A percentile compares a stretch with the other conserved stretches of the same genome.
These are phyloP conservation scores for Spencermartinsiella europaea DNA, from an alignment of 805 yeast species.

Conservation along the genomic window DNA sequence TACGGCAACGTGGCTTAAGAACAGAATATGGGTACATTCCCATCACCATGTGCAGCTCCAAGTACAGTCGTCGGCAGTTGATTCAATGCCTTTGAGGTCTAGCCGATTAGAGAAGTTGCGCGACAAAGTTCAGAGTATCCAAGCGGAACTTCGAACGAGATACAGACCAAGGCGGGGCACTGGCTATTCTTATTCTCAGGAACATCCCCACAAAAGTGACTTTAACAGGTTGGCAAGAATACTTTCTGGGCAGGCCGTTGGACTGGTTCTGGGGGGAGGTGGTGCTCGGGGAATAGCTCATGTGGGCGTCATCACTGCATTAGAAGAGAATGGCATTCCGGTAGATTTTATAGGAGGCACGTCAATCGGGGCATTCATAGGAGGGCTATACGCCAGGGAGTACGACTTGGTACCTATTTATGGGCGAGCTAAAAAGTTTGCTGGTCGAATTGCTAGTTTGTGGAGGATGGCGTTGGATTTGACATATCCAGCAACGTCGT, in stretches of 20 bases:
- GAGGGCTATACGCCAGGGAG: constrained; percentile 91
- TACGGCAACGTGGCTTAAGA: constrained; percentile 78
- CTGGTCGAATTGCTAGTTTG: constrained; percentile 71
- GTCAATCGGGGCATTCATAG: constrained; percentile 92
- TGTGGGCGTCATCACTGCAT: constrained; percentile 82
- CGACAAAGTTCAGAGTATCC: constrained; percentile 30
- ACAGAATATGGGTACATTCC: constrained; percentile 83
- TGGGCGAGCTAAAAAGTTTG: constrained; percentile 82
- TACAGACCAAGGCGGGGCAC: constrained; percentile 22
- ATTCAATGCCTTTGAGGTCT: constrained; percentile 21
- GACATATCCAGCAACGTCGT: constrained; percentile 90
- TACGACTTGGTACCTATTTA: constrained; percentile 86
- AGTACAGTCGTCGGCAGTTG: constrained; percentile 8
- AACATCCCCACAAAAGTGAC: constrained; percentile 70
- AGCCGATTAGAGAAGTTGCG: constrained; percentile 23
- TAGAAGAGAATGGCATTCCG: constrained; percentile 90
- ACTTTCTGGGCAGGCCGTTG: constrained; percentile 88
- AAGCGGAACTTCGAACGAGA: constrained; percentile 29
- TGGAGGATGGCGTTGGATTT: constrained; percentile 84
- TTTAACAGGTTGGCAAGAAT: constrained; percentile 85
- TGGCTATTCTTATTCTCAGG: constrained; percentile 31
- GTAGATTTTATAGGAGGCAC: constrained; percentile 95
- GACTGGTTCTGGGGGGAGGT: constrained; percentile 94
- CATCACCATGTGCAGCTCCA: constrained; percentile 87
- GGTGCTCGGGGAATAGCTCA: constrained; percentile 96